These are phyloP conservation scores for Verticillium alfalfae DNA, from an alignment of 2,329 filamentous ascomycete genomes.

Conservation along the genomic window DNA sequence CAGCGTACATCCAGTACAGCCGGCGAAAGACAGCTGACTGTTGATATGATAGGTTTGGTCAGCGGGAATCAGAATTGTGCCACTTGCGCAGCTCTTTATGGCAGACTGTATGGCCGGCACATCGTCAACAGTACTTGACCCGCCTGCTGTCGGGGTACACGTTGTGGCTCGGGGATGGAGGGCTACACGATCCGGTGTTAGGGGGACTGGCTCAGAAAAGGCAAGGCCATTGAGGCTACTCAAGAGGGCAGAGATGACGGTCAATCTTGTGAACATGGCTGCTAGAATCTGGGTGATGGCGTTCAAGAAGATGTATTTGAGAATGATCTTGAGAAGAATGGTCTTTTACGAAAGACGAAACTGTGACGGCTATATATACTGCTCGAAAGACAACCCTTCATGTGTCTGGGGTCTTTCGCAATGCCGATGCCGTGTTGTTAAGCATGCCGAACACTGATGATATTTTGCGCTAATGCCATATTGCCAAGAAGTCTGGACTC, in stretches of 20 bases:
- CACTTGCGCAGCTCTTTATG: conserved; percentile 27
- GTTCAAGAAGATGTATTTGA: too few relatives aligned
- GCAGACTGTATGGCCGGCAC: conserved; percentile 35
- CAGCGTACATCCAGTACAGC: conserved; percentile 36
- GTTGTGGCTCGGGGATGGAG: not conserved
- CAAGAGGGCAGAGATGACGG: not conserved
- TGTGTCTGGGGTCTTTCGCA: too few relatives aligned
- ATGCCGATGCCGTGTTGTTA: too few relatives aligned
- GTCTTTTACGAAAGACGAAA: too few relatives aligned
- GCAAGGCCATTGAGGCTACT: not conserved
- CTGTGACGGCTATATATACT: too few relatives aligned
- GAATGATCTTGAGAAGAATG: too few relatives aligned
- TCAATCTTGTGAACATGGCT: not conserved
- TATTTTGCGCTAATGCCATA: too few relatives aligned
- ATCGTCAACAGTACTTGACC: conserved; percentile 26
- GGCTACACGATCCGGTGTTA: not conserved
- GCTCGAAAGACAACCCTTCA: too few relatives aligned
- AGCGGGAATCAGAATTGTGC: conserved; percentile 36
- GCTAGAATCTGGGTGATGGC: too few relatives aligned
- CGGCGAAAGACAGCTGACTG: conserved; percentile 32
- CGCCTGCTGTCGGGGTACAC: not conserved
- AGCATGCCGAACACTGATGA: too few relatives aligned
- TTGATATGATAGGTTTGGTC: conserved; percentile 34
- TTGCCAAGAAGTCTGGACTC: too few relatives aligned
- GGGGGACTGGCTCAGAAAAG: not conserved